A percentile compares a stretch with the other conserved stretches of the same genome.
phyloP scores from a whole-genome alignment of 768 basidiomycete genomes.

The Boletellus ananas region DNA sequence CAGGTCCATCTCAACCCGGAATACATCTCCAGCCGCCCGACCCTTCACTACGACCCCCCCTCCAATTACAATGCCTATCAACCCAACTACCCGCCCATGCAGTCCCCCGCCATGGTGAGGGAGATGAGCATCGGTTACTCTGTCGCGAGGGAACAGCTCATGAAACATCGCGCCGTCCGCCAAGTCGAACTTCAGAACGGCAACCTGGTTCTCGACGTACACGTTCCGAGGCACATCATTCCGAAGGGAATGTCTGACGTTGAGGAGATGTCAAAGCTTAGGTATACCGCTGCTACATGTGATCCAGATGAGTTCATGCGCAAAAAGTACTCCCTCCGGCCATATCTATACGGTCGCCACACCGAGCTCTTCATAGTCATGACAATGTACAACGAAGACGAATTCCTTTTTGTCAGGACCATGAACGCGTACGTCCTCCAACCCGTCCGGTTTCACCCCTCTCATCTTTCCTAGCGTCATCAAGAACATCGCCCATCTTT shows the following conservation, averaged over 20 bases:
- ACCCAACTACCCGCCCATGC: slow-evolving; percentile 59
- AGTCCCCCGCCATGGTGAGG: slow-evolving; percentile 46
- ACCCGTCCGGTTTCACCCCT: background rate
- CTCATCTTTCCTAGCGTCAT: slow-evolving; percentile 53
- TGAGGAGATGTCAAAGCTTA: slow-evolving; percentile 80
- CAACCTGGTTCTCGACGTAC: slow-evolving; percentile 81
- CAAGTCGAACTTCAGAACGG: slow-evolving; percentile 79
- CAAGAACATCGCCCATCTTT: slow-evolving; percentile 82
- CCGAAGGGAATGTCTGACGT: slow-evolving; percentile 57
- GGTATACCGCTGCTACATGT: slow-evolving; percentile 86
- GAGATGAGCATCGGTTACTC: slow-evolving; percentile 57
- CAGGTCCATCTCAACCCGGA: slow-evolving; percentile 66
- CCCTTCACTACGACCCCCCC: slow-evolving; percentile 19
- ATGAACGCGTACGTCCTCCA: slow-evolving; percentile 70
- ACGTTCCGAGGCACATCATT: slow-evolving; percentile 73
- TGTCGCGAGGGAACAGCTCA: slow-evolving; percentile 70
- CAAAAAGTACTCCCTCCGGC: slow-evolving; percentile 72
- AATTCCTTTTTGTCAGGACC: slow-evolving; percentile 70
- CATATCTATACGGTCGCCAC: slow-evolving; percentile 70
- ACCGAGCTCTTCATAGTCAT: slow-evolving; percentile 95
- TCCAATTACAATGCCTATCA: slow-evolving; percentile 37
- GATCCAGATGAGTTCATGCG: slow-evolving; percentile 87
- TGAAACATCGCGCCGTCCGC: slow-evolving; percentile 75
- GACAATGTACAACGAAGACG: slow-evolving; percentile 96
- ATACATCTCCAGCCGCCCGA: slow-evolving; percentile 55